Evolutionary conservation across 1,284 basidiomycete genomes (phyloP), one percentile per base, ranked within the genome.

Genomic region (Exsudoporus floridanus): DNA sequence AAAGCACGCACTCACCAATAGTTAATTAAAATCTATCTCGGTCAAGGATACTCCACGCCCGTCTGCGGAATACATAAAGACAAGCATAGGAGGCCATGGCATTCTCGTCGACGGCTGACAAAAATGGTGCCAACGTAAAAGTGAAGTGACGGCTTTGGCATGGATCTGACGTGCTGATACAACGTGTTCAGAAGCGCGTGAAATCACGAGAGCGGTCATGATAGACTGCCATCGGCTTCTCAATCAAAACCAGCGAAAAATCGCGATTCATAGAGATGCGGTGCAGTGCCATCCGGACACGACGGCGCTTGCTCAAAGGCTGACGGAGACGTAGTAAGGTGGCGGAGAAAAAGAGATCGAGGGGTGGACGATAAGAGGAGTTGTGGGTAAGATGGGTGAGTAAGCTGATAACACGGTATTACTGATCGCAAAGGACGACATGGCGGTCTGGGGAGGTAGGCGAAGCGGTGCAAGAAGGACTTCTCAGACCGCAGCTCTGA

Each of bases 151-250:
- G 54, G 53, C 39, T 33, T 61, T 58, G 28, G 65, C 68, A 67
- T 57, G 65, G 61, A 66, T 67, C 65, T 69, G 69, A 66, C 65
- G 66, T 61, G 66, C 68, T 60, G 66, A 56, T 66, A 45, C 70
- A 71, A 70, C 66, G 66, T 67, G 66, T 70, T 65, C 5, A 53
- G 67, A 66, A 67, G 69, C 63, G 62, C 69, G 62, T 69, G 69
- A 71, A 67, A 68, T 66, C 62, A 67, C 62, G 53, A 64, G 52
- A 69, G 52, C 55, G 59, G 64, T 58, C 36, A 61, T 70, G 64
- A 66, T 66, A 66, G 66, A 69, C 64, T 68, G 60, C 54, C 62
- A 66, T 66, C 55, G 56, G 61, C 63, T 64, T 66, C 55, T 55
- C 56, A 52, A 62, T 60, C 56, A 60, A 57, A 60, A 48, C 43